These are phyloP conservation scores for Orbilia quercus DNA, from an alignment of 2,329 filamentous ascomycete genomes.

Conservation along the genomic window DNA sequence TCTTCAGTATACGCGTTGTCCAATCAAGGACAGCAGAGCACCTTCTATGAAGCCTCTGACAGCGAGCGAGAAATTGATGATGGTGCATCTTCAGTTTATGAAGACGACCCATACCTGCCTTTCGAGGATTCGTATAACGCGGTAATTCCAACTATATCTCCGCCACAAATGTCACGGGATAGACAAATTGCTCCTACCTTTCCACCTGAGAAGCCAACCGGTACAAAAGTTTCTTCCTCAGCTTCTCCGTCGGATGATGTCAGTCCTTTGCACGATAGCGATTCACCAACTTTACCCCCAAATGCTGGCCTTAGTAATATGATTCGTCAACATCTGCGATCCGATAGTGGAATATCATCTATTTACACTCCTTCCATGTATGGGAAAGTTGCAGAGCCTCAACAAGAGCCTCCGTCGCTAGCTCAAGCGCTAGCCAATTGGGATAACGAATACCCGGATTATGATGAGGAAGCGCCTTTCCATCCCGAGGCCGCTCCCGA, in stretches of 20 bases:
- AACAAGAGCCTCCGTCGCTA: conserved; percentile 47
- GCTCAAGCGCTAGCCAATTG: conserved; percentile 51
- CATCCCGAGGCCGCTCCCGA: conserved; percentile 31
- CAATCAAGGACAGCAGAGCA: conserved; percentile 24
- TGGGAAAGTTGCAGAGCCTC: conserved; percentile 56
- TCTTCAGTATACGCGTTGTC: conserved; percentile 26
- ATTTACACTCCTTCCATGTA: conserved; percentile 71
- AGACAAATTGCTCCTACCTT: conserved; percentile 33
- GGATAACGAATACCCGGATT: conserved; percentile 47
- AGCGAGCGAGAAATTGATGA: conserved; percentile 50
- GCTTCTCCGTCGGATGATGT: neutral
- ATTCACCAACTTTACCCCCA: conserved; percentile 84
- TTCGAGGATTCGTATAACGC: conserved; percentile 27
- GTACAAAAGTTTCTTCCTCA: neutral
- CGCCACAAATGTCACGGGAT: conserved; percentile 13
- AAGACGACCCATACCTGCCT: conserved; percentile 47
- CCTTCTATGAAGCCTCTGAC: conserved; percentile 49
- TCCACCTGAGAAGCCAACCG: conserved; percentile 19
- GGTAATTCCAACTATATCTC: conserved; percentile 2
- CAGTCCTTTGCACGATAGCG: conserved; percentile 62
- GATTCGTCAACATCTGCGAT: conserved; percentile 84
- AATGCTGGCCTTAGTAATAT: conserved; percentile 78
- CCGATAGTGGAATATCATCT: conserved; percentile 83
- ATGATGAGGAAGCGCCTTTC: conserved; percentile 52
- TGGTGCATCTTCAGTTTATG: conserved; percentile 53